A percentile compares a stretch with the other conserved stretches of the same genome.
These are phyloP conservation scores for Pseudogymnoascus sp. DNA, from an alignment of 2,329 filamentous ascomycete genomes.

Conservation along the genomic window DNA sequence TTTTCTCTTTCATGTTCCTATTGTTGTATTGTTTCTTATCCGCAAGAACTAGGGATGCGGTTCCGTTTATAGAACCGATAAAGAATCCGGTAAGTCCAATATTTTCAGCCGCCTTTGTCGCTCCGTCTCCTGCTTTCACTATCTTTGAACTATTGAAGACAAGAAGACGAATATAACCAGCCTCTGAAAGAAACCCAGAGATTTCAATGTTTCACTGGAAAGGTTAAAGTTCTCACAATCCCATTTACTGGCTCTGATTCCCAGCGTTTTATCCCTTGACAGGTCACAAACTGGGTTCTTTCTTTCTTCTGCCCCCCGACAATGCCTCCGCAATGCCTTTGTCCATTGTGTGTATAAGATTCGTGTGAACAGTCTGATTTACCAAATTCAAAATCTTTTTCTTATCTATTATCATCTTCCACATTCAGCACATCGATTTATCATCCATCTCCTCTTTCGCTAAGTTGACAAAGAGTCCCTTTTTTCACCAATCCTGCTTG, in stretches of 20 bases:
- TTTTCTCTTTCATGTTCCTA: too few relatives aligned
- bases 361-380: background rate
- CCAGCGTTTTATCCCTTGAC: background rate
- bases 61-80: background rate
- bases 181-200: background rate
- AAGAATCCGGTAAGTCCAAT: background rate
- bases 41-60: background rate
- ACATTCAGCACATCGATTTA: background rate
- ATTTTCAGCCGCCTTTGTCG: background rate
- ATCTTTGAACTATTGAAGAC: background rate
- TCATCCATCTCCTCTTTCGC: background rate
- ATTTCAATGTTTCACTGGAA: background rate
- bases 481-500: background rate
- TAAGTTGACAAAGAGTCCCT: background rate
- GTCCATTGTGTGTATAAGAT: background rate
- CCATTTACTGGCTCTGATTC: background rate
- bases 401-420: background rate
- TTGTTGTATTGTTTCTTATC: background rate
- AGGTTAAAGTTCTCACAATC: background rate
- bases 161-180: background rate
- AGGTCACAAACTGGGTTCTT: background rate
- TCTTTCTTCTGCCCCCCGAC: background rate
- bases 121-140: background rate
- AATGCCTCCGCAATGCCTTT: background rate
- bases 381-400: background rate